These are phyloP conservation scores for Funneliformis mosseae DNA, from an alignment of 192 early-diverging fungal genomes.

Conservation along the genomic window DNA sequence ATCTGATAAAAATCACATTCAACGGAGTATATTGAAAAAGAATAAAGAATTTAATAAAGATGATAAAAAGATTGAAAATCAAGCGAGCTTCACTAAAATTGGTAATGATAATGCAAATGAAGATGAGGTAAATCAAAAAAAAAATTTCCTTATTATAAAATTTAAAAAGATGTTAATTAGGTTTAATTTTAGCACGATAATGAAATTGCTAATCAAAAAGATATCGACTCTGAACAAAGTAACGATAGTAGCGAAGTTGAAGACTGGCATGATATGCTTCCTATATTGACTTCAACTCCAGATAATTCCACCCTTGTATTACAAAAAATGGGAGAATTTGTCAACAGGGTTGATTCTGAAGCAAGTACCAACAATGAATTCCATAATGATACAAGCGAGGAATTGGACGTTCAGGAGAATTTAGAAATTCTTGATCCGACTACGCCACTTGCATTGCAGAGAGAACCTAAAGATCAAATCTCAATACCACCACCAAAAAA, in stretches of 20 bases:
- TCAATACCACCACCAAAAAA: not conserved
- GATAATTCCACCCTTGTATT: not conserved
- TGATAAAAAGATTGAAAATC: not conserved
- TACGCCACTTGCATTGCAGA: not conserved
- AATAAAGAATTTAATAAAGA: not conserved
- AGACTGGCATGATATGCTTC: not conserved
- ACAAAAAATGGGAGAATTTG: no score
- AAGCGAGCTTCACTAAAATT: not conserved
- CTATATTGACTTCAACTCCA: not conserved
- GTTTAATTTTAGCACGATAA: not conserved
- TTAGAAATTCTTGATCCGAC: not conserved
- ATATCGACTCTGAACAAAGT: not conserved
- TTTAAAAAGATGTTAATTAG: no score
- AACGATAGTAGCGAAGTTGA: not conserved
- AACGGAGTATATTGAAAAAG: not conserved
- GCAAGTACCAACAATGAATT: not conserved
- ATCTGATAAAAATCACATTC: not conserved
- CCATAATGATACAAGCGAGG: not conserved
- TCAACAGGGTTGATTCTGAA: not conserved
- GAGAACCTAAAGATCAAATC: no score
- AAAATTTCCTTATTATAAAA: no score
- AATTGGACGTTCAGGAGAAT: not conserved
- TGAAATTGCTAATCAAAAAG: not conserved
- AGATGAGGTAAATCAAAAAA: no score
- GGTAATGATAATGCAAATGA: no score